These are phyloP conservation scores for Kwoniella dejecticola DNA, from an alignment of 768 basidiomycete species.

Conservation along the genomic window DNA sequence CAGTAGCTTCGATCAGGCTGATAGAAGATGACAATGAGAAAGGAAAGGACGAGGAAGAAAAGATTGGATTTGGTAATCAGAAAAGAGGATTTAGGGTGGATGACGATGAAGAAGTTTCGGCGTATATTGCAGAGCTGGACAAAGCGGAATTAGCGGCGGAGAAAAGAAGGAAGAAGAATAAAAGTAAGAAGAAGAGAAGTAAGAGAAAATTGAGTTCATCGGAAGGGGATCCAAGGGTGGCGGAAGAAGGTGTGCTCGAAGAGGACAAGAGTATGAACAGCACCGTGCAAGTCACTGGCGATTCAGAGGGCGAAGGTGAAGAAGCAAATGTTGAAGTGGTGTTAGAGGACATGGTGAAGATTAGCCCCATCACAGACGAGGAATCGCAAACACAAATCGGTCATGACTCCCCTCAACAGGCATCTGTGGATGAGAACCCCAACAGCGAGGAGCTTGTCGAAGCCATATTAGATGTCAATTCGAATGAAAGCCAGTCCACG, in stretches of 20 bases:
- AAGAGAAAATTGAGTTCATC: neutral
- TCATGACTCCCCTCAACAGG: no score
- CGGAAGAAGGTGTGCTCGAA: neutral
- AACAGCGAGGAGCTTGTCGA: neutral
- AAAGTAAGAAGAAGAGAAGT: constrained; percentile 4
- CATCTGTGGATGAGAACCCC: neutral
- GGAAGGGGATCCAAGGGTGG: neutral
- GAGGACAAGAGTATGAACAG: neutral
- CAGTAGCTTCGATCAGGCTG: neutral
- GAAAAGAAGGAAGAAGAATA: constrained; percentile 5
- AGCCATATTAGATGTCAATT: neutral
- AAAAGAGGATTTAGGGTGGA: neutral
- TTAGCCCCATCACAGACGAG: no score
- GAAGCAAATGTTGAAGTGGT: neutral
- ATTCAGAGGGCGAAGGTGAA: neutral
- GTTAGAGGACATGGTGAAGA: no score
- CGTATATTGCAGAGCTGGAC: neutral
- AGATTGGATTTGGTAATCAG: neutral
- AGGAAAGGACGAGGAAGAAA: neutral
- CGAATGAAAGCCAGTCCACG: neutral
- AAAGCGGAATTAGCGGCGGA: neutral
- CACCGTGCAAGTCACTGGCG: neutral
- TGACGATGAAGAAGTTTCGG: constrained; percentile 6
- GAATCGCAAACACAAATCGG: no score
- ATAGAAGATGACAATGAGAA: neutral